Conservation (phyloP, 352 stramenopile species). For the Globisporangium heterothallicum region DNA sequence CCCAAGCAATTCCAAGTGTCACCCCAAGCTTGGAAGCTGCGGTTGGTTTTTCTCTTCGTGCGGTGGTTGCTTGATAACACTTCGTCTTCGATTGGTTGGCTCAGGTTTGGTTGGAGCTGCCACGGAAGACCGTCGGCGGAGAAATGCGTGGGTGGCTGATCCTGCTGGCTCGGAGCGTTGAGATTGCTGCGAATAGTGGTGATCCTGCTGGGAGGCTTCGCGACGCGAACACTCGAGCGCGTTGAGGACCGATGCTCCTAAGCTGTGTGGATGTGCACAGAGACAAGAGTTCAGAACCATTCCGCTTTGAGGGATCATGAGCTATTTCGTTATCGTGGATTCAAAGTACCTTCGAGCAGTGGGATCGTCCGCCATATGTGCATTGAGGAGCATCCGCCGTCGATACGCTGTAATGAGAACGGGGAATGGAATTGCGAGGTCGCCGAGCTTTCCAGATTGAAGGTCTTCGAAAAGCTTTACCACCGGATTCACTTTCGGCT, state of each 20-base stretch:
- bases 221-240: conserved; percentile 56
- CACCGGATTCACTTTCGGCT: conserved; percentile 39
- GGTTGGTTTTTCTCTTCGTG: background rate
- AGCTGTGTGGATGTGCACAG: background rate
- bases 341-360: conserved; percentile 31
- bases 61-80: background rate
- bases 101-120: background rate
- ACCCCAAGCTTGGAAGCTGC: conserved; percentile 9
- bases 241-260: conserved; percentile 29
- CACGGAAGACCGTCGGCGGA: conserved; percentile 4
- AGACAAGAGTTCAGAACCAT: background rate
- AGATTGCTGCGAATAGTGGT: conserved; percentile 1
- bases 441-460: conserved; percentile 68
- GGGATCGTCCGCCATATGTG: conserved; percentile 72
- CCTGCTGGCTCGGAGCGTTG: conserved; percentile 3
- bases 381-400: conserved; percentile 74
- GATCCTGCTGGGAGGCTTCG: conserved; percentile 9
- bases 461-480: conserved; percentile 76
- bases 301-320: background rate
- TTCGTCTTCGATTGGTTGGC: background rate
- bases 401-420: conserved; percentile 77
- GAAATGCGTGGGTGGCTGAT: conserved; percentile 3
- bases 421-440: conserved; percentile 68
- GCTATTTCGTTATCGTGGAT: background rate
- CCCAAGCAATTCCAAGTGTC: background rate